phyloP scores from a whole-genome alignment of 83 land plant genomes.

The Diphasiastrum complanatum region DNA sequence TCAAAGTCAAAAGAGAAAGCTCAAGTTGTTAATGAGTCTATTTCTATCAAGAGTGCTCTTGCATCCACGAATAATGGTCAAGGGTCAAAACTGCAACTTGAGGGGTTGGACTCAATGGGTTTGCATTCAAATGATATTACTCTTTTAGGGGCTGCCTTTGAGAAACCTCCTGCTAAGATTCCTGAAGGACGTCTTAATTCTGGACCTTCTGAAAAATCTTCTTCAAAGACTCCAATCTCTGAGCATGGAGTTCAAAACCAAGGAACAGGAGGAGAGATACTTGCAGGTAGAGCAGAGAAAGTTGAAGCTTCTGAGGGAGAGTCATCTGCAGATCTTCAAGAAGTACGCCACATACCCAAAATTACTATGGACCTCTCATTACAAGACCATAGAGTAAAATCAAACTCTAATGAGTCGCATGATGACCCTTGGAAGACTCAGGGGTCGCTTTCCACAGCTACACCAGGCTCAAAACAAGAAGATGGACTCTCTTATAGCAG shows the following conservation, averaged over 20 bases:
- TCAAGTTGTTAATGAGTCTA: neutral
- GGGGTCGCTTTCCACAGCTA: neutral
- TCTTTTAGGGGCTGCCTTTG: slow-evolving; percentile 31
- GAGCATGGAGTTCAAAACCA: neutral
- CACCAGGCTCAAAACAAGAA: neutral
- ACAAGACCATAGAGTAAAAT: too few species aligned
- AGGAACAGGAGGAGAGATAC: neutral
- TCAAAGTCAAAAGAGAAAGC: neutral
- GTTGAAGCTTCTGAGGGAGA: neutral
- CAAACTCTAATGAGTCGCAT: too few species aligned
- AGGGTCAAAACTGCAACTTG: slow-evolving; percentile 12
- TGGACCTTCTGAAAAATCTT: neutral
- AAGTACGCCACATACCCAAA: too few species aligned
- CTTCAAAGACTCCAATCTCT: neutral
- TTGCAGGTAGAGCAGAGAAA: neutral
- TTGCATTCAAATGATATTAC: slow-evolving; percentile 28
- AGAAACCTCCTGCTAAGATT: slow-evolving; percentile 24
- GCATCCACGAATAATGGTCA: neutral
- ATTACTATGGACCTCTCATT: too few species aligned
- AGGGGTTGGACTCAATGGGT: slow-evolving; percentile 34
- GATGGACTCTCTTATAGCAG: neutral
- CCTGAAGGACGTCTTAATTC: slow-evolving; percentile 7
- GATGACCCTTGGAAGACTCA: neutral
- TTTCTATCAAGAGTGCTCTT: neutral
- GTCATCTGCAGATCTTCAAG: too few species aligned